Percentiles rank a stretch among this genome's conserved stretches.
phyloP scores from a whole-genome alignment of 306 rosid genomes.

The Albizia julibrissin region DNA sequence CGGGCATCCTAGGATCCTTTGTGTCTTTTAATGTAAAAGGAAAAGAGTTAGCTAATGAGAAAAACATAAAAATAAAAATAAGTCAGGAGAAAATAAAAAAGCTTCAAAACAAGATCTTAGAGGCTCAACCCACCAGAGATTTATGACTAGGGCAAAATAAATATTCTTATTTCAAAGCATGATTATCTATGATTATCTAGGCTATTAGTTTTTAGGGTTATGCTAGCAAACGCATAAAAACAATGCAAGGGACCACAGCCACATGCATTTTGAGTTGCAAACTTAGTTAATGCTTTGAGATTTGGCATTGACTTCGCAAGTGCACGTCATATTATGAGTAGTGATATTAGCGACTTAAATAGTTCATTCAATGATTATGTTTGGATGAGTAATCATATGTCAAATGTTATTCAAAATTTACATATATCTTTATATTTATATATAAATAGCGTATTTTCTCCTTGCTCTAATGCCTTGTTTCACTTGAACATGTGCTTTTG shows the following conservation, averaged over 20 bases:
- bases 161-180: background rate
- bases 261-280: background rate
- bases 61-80: background rate
- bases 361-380: background rate
- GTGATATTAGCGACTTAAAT: background rate
- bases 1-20: background rate
- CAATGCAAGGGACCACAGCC: background rate
- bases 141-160: background rate
- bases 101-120: background rate
- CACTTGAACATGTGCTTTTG: background rate
- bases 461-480: background rate
- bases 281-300: background rate
- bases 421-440: background rate
- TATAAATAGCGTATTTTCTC: background rate
- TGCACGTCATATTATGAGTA: background rate
- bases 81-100: background rate
- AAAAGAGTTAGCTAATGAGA: background rate
- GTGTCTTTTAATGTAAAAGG: background rate
- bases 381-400: background rate
- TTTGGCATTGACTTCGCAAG: background rate
- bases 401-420: background rate
- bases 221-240: background rate
- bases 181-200: background rate
- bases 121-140: background rate
- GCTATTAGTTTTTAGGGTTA: background rate